Conservation (phyloP, 208 protist species). For the Strigomonas culicis region DNA sequence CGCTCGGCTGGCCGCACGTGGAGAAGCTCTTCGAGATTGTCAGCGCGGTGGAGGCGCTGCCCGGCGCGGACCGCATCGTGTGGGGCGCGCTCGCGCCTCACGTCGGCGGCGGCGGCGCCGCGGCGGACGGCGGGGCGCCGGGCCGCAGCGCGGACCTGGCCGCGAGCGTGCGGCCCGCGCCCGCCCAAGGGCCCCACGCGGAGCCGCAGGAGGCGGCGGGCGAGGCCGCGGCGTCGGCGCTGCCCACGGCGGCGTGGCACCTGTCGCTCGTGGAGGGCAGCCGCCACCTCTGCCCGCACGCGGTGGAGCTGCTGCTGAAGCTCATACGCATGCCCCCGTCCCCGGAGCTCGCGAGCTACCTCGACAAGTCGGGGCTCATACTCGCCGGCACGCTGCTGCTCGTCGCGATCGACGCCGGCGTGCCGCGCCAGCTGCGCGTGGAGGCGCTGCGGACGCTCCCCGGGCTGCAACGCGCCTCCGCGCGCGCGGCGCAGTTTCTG, state of each 20-base stretch:
- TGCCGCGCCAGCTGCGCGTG: constrained; percentile 20
- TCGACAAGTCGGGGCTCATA: constrained; percentile 42
- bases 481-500: constrained; percentile 43
- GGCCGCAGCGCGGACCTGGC: neutral
- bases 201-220: neutral
- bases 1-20: constrained; percentile 44
- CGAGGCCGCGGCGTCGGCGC: neutral
- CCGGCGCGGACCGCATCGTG: constrained; percentile 12
- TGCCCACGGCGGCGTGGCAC: constrained; percentile 19
- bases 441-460: constrained; percentile 37
- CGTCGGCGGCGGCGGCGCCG: neutral
- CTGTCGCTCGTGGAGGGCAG: constrained; percentile 19
- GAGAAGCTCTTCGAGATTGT: constrained; percentile 56
- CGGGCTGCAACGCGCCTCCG: constrained; percentile 36
- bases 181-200: neutral
- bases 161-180: neutral
- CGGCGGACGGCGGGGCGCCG: neutral
- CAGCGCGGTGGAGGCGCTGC: constrained; percentile 15
- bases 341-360: constrained; percentile 12
- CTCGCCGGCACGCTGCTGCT: constrained; percentile 52
- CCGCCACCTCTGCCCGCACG: constrained; percentile 11
- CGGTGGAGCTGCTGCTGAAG: constrained; percentile 1
- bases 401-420: constrained; percentile 27
- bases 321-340: neutral
- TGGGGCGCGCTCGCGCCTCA: constrained; percentile 9